Conservation (phyloP, 352 stramenopile genomes). For the Globisporangium spiculum region DNA sequence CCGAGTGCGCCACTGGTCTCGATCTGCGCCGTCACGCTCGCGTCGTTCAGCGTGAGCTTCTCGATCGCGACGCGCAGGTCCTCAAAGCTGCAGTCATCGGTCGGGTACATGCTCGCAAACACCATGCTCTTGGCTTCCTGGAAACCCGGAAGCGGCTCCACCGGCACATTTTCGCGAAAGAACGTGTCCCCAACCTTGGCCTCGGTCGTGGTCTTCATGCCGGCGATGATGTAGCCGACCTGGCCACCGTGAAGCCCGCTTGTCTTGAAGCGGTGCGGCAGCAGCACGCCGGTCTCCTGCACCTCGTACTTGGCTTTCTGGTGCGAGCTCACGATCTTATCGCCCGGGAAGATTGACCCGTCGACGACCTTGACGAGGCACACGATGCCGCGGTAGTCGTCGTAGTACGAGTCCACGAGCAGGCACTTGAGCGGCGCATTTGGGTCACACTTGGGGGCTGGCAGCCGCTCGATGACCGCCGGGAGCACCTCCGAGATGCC, state of each 20-base stretch:
- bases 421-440: conserved; percentile 85
- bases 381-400: conserved; percentile 93
- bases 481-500: conserved; percentile 83
- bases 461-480: conserved; percentile 77
- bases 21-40: conserved; percentile 93
- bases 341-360: conserved; percentile 83
- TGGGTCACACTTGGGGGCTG: conserved; percentile 46
- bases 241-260: conserved; percentile 87
- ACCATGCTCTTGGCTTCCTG: conserved; percentile 93
- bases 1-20: conserved; percentile 94
- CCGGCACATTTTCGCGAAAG: conserved; percentile 58
- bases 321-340: conserved; percentile 75
- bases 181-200: conserved; percentile 91
- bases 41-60: conserved; percentile 97
- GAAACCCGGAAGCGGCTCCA: conserved; percentile 74
- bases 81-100: conserved; percentile 95
- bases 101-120: conserved; percentile 98
- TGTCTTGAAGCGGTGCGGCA: conserved; percentile 83
- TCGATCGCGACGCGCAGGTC: conserved; percentile 95
- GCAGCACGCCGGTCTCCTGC: conserved; percentile 94
- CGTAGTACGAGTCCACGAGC: conserved; percentile 98
- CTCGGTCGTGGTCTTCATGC: conserved; percentile 97
- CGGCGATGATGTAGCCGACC: conserved; percentile 97
- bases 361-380: conserved; percentile 95
- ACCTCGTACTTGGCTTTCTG: conserved; percentile 91